Conservation (phyloP, 306 rosid genomes). For the Pachyrhizus erosus region DNA sequence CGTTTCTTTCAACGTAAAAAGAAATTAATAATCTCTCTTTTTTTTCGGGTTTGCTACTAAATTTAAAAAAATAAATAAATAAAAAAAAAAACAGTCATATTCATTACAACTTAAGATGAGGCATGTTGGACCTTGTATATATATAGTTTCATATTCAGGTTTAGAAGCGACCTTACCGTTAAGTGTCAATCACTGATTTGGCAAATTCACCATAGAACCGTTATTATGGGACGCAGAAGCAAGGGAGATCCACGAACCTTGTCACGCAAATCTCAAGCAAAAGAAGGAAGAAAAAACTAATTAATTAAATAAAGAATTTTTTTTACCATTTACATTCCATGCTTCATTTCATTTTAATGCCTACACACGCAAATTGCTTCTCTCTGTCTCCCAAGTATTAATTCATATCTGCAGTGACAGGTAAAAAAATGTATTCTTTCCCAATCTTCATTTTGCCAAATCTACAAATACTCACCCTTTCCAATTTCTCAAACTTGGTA, state of each 20-base stretch:
- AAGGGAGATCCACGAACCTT: slow-evolving; percentile 44
- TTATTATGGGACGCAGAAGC: slow-evolving; percentile 51
- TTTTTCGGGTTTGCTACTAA: slow-evolving; percentile 4
- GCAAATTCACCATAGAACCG: slow-evolving; percentile 44
- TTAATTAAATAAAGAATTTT: not conserved
- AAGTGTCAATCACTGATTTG: slow-evolving; percentile 46
- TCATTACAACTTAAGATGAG: not conserved
- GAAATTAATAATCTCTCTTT: not conserved
- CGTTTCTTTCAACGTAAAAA: not conserved
- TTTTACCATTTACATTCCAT: slow-evolving; percentile 25
- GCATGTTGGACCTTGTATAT: slow-evolving; percentile 22
- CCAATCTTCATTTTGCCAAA: not conserved
- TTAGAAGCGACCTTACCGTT: slow-evolving; percentile 18
- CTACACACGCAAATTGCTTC: slow-evolving; percentile 29
- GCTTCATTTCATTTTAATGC: slow-evolving; percentile 41
- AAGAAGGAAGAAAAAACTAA: not conserved
- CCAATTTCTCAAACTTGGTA: not conserved
- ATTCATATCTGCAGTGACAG: slow-evolving; percentile 43
- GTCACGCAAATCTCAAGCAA: slow-evolving; percentile 47
- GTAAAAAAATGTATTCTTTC: slow-evolving; percentile 17
- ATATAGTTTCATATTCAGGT: slow-evolving; percentile 23
- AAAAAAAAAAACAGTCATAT: not conserved
- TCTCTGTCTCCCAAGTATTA: not conserved
- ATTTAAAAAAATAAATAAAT: not conserved
- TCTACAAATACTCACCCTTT: not conserved